Percentiles rank a stretch among this genome's conserved stretches.
These are phyloP conservation scores for Nitzschia putrida DNA, from an alignment of 108 stramenopile species.

Conservation along the genomic window DNA sequence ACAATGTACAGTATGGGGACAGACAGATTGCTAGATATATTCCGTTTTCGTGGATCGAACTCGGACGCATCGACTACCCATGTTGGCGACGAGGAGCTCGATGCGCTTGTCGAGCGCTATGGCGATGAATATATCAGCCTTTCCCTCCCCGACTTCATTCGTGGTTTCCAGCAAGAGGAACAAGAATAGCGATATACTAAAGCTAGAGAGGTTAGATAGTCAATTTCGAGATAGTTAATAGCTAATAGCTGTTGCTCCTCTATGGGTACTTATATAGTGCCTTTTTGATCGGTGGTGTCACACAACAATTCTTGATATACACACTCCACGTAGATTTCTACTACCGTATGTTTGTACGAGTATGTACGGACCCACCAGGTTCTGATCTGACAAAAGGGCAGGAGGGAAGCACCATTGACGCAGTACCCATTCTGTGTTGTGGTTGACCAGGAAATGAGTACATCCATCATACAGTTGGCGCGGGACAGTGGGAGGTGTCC, in stretches of 20 bases:
- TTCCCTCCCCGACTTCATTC: slow-evolving; percentile 34
- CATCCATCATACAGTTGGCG: slow-evolving; percentile 36
- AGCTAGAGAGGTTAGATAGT: too few species aligned
- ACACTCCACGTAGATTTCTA: too few species aligned
- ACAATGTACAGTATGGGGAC: slow-evolving; percentile 89
- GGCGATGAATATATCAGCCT: slow-evolving; percentile 44
- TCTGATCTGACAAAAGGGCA: too few species aligned
- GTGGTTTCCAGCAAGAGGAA: slow-evolving; percentile 4
- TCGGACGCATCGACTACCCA: background rate
- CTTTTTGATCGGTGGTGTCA: too few species aligned
- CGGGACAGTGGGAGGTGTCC: slow-evolving; percentile 52
- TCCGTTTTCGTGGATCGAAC: slow-evolving; percentile 41
- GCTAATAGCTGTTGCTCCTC: too few species aligned
- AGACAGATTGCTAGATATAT: slow-evolving; percentile 84
- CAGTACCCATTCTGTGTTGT: too few species aligned
- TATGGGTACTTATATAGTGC: too few species aligned
- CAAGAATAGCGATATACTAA: background rate
- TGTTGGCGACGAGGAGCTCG: slow-evolving; percentile 13
- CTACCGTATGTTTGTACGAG: too few species aligned
- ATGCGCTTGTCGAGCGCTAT: slow-evolving; percentile 38
- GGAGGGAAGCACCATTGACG: too few species aligned
- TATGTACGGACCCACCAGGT: too few species aligned
- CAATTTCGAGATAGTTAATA: too few species aligned
- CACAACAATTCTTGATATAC: too few species aligned
- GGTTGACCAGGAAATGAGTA: slow-evolving; percentile 3